Base-by-base conservation (phyloP, 2,329 filamentous ascomycete genomes). In the Talaromyces sp. region DNA sequence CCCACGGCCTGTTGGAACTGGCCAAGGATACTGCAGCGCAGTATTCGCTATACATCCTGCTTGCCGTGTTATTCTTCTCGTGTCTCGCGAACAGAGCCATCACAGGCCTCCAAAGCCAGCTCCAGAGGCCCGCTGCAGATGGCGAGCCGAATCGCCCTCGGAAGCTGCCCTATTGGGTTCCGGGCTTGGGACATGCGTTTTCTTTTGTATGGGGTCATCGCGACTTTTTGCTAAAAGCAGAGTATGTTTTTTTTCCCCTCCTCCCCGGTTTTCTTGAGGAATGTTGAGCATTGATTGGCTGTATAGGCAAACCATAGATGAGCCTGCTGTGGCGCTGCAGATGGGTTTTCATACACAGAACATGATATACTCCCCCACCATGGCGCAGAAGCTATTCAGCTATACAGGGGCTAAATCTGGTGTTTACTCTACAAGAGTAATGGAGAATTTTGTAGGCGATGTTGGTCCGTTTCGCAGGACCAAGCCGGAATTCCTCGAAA, bases 161-260 rank as follows among this genome's bases (percentile, higher is more conserved):
- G 69, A 71, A 78, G 61, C 65, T 82, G 27, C 83, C 84, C 31
- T 88, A 88, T 71, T 88, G 84, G 82, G 70, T 88, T 7, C 85
- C 86, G 1, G 76, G 82, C 57, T 40, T 87, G 8, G 83, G 84
- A 44, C 83, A 88, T 74, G 76, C 80, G 6, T 66, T 82, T 47
- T 73, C 72, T 23, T 82, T 85, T 65, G 71, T 78, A 23, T 76
- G 80, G 67, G 70, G 79, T 47, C 77, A 79, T 56, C 73, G 80
- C 47, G 67, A 68, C 10, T 81, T 83, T 65, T 68, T 84, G 63
- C 72, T 72, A 44, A 73, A 72, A 57, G 70, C 81, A 14, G 72
- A 76, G 81, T 82, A 57, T 23, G 65, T 63, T 56, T 61, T 33
- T 34, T 58, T 28, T 27, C 3, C 23, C 3, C 23, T 23, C 23